Evolutionary conservation across 495 filamentous ascomycete genomes (phyloP), one percentile per base, ranked within the genome.

Genomic region (Hypoxylon lenormandii): DNA sequence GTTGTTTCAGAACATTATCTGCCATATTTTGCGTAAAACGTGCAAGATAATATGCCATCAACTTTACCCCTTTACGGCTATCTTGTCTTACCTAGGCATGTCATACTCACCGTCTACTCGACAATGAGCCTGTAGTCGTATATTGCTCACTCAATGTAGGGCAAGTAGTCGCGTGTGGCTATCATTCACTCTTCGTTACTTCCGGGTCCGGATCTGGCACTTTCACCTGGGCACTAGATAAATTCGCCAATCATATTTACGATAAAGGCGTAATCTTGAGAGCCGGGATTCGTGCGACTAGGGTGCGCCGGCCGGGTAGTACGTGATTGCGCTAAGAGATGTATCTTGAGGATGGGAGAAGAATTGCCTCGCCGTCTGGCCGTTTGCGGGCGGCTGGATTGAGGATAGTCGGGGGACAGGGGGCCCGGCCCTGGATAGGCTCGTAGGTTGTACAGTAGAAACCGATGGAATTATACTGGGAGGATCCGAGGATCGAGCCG

Each of bases 251-350:
- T 76, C 71, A 76, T 6, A 45, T 64, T 22, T 16, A 46, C 61
- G 52, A 18, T 11, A 66, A 61, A 68, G 42, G 12, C 53, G 58
- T 51, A 69, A 74, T 61, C 66, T 69, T 64, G 36, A 63, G 22
- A 59, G 72, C 62, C 63, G 74, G 73, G 71, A 72, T 72, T 72
- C 71, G 71, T 49, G 54, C 52, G 54, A 64, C 70, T 48, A 63
- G 72, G 72, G 64, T 65, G 21, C 45, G 57, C 36, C 52, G 52
- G 71, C 18, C 49, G 55, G 52, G 59, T 45, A 19, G 71, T 73
- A 53, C 60, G 71, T 73, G 71, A 74, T 75, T 72, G 51, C 67
- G 73, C 72, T 70, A 73, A 53, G 63, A 66, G 49, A 67, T 55
- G 56, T 42, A 30, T 16, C 37, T 49, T 5, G 33, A 46, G 36